These are phyloP conservation scores for Raddia distichophylla DNA, from an alignment of 176 grass and related monocot species.

Conservation along the genomic window DNA sequence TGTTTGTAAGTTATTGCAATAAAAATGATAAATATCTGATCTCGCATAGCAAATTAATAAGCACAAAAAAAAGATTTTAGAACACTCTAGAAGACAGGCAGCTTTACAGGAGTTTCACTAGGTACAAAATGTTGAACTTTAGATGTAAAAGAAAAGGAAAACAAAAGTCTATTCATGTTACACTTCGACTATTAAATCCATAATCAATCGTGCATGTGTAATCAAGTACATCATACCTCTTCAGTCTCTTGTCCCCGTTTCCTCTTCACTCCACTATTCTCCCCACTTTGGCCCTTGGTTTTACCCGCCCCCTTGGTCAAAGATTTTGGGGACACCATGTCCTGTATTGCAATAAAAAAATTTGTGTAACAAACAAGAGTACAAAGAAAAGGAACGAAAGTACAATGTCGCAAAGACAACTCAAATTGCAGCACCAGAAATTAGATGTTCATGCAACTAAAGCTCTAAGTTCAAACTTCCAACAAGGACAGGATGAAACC, in stretches of 20 bases:
- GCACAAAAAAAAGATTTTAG: background rate
- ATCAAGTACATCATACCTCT: conserved; percentile 50
- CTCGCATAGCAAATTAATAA: background rate
- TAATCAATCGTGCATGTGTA: background rate
- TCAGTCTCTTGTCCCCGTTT: conserved; percentile 58
- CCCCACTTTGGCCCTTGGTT: conserved; percentile 49
- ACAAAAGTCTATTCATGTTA: background rate
- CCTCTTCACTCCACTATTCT: conserved; percentile 62
- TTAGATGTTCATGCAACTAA: background rate
- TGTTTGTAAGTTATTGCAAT: conserved; percentile 6
- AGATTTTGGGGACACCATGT: conserved; percentile 59
- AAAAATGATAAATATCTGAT: background rate
- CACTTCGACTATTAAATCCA: background rate
- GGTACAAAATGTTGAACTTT: background rate
- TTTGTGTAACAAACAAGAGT: conserved; percentile 20
- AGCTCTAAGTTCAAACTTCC: background rate
- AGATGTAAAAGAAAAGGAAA: background rate
- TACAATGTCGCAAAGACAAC: conserved; percentile 11
- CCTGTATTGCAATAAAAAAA: conserved; percentile 53
- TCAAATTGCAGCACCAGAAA: conserved; percentile 11
- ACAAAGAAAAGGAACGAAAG: background rate
- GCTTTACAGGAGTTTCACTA: conserved; percentile 15
- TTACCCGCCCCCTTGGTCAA: conserved; percentile 46
- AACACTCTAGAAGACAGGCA: background rate
- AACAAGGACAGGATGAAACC: background rate